Percentiles rank a stretch among this genome's conserved stretches.
phyloP scores from a whole-genome alignment of 2,329 filamentous ascomycete genomes.

The Teratosphaeria gauchensis region DNA sequence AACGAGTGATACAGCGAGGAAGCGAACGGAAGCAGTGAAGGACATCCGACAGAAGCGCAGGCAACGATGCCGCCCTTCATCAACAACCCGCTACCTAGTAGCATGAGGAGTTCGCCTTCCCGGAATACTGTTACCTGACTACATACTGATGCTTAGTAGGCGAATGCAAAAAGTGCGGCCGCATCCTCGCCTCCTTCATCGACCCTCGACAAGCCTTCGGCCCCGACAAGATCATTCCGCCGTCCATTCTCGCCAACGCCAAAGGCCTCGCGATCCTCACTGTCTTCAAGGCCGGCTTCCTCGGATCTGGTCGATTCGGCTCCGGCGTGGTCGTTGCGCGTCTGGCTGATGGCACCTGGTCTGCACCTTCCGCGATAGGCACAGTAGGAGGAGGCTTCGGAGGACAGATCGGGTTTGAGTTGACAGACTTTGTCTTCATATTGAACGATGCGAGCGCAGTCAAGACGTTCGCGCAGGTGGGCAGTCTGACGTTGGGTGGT shows the following conservation, averaged over 20 bases:
- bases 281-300: slow-evolving; percentile 77
- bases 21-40: neutral
- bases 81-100: slow-evolving; percentile 46
- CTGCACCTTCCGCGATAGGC: slow-evolving; percentile 70
- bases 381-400: slow-evolving; percentile 75
- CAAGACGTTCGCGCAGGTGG: slow-evolving; percentile 85
- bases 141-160: slow-evolving; percentile 43
- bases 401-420: slow-evolving; percentile 76
- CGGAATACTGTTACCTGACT: neutral
- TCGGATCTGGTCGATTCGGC: slow-evolving; percentile 72
- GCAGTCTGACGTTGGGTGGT: slow-evolving; percentile 83
- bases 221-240: slow-evolving; percentile 94
- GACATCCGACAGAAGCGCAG: neutral
- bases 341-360: slow-evolving; percentile 68
- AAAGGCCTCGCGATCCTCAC: slow-evolving; percentile 86
- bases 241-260: slow-evolving; percentile 76
- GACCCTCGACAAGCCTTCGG: slow-evolving; percentile 89
- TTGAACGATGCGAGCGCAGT: slow-evolving; percentile 86
- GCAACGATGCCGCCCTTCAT: slow-evolving; percentile 37
- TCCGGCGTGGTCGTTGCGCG: slow-evolving; percentile 74
- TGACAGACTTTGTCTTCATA: slow-evolving; percentile 96
- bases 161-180: slow-evolving; percentile 94
- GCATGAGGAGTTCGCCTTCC: slow-evolving; percentile 40
- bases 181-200: slow-evolving; percentile 89
- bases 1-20: neutral